Conservation (phyloP, 2,329 filamentous ascomycete species). For the Lecanicillium sp. region DNA sequence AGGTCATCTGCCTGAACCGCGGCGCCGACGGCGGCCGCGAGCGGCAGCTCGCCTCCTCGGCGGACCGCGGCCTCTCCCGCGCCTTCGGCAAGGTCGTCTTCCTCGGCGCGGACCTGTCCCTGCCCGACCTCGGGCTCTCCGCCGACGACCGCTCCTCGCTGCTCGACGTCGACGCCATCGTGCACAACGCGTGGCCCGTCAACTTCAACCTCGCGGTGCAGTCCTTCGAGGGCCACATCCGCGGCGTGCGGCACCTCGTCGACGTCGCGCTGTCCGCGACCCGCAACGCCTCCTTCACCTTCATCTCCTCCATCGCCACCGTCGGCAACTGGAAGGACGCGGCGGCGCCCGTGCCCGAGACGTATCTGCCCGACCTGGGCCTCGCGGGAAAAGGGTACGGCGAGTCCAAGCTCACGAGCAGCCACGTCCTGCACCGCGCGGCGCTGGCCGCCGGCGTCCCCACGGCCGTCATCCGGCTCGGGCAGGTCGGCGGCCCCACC, state of each 20-base stretch:
- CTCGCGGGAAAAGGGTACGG: constrained; percentile 34
- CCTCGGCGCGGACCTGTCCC: constrained; percentile 41
- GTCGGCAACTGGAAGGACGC: constrained; percentile 30
- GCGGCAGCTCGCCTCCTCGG: constrained; percentile 31
- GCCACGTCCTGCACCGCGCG: constrained; percentile 36
- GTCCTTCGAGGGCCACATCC: constrained; percentile 45
- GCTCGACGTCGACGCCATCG: constrained; percentile 39
- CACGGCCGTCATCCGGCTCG: constrained; percentile 37
- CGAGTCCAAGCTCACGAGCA: constrained; percentile 35
- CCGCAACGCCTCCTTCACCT: constrained; percentile 33
- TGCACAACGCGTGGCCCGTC: constrained; percentile 47
- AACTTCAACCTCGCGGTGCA: constrained; percentile 44
- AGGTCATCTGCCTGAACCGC: constrained; percentile 23
- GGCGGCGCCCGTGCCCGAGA: constrained; percentile 31
- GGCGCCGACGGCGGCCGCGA: constrained; percentile 30
- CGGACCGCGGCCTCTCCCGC: constrained; percentile 31
- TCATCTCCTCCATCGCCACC: constrained; percentile 38
- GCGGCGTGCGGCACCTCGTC: constrained; percentile 43
- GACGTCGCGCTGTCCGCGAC: constrained; percentile 30
- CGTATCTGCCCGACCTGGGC: constrained; percentile 27
- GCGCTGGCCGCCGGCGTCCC: constrained; percentile 30
- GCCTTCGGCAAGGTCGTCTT: constrained; percentile 39
- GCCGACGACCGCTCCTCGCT: constrained; percentile 31
- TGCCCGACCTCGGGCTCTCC: constrained; percentile 33
- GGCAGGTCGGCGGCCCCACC: constrained; percentile 40